Conservation (phyloP, 805 yeast species). For the Jamesozyma lodderae region DNA sequence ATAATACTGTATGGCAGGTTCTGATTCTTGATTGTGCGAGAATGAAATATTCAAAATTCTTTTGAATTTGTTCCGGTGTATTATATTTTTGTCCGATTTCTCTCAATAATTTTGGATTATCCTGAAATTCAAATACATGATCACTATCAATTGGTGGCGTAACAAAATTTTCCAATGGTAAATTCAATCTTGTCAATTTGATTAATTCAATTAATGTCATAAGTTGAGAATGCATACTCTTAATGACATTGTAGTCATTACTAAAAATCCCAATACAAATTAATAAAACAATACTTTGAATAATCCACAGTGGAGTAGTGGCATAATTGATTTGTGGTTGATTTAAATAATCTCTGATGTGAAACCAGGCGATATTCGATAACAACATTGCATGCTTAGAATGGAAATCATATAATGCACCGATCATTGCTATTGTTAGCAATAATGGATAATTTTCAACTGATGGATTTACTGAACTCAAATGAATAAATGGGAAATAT, state of each 20-base stretch:
- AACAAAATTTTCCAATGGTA: conserved; percentile 41
- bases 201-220: conserved; percentile 72
- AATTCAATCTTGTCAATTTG: conserved; percentile 62
- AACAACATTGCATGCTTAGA: conserved; percentile 63
- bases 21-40: conserved; percentile 69
- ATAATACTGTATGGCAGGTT: conserved; percentile 57
- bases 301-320: conserved; percentile 75
- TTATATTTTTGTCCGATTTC: conserved; percentile 22
- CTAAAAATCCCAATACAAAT: conserved; percentile 81
- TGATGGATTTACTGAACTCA: conserved; percentile 47
- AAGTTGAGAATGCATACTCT: conserved; percentile 70
- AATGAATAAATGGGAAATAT: conserved; percentile 57
- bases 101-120: conserved; percentile 39
- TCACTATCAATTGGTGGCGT: conserved; percentile 35
- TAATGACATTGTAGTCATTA: conserved; percentile 53
- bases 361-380: conserved; percentile 59
- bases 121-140: conserved; percentile 37
- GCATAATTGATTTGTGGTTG: conserved; percentile 34
- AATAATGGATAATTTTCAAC: conserved; percentile 55
- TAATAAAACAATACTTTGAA: conserved; percentile 73
- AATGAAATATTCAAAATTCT: conserved; percentile 44
- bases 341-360: conserved; percentile 63
- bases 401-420: conserved; percentile 78
- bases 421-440: conserved; percentile 76
- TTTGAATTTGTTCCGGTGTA: conserved; percentile 25